Percentiles rank a stretch among this genome's conserved stretches.
Conservation (phyloP, 2,329 filamentous ascomycete genomes). For the Penicillium sp. region DNA sequence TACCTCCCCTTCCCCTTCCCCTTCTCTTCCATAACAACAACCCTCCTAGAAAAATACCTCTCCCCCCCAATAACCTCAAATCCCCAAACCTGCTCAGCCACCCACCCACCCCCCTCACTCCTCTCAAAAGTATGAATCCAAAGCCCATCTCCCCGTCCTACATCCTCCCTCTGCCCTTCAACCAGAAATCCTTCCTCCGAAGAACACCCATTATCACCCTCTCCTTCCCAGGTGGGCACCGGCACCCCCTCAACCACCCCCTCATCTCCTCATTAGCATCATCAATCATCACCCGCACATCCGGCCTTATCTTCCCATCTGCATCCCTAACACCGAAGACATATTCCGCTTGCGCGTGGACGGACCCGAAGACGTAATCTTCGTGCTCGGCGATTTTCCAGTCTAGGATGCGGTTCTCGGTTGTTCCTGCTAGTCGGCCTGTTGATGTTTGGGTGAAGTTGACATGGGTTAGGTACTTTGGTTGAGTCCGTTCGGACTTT, state of each 20-base stretch:
- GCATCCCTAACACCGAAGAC: background rate
- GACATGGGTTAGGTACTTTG: background rate
- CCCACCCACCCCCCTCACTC: constrained; percentile 1
- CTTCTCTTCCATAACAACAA: background rate
- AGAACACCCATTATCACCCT: background rate
- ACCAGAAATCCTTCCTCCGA: background rate
- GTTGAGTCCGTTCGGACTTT: background rate
- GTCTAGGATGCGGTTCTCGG: background rate
- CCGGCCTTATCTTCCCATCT: background rate
- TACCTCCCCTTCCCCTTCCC: background rate
- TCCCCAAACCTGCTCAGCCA: constrained; percentile 8
- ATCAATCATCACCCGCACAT: background rate
- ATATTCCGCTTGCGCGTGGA: background rate
- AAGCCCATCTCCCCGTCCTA: background rate
- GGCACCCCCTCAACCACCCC: background rate
- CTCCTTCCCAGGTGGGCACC: too few species aligned
- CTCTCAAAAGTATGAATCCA: constrained; percentile 7
- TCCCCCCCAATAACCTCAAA: background rate
- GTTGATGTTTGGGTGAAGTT: constrained; percentile 1
- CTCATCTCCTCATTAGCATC: background rate
- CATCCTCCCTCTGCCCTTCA: background rate
- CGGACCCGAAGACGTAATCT: constrained; percentile 3
- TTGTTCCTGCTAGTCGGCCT: background rate
- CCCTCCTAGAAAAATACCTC: constrained; percentile 5
- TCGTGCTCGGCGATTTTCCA: background rate